These are phyloP conservation scores for Leptosphaerulina australis DNA, from an alignment of 2,329 filamentous ascomycete genomes.

Conservation along the genomic window DNA sequence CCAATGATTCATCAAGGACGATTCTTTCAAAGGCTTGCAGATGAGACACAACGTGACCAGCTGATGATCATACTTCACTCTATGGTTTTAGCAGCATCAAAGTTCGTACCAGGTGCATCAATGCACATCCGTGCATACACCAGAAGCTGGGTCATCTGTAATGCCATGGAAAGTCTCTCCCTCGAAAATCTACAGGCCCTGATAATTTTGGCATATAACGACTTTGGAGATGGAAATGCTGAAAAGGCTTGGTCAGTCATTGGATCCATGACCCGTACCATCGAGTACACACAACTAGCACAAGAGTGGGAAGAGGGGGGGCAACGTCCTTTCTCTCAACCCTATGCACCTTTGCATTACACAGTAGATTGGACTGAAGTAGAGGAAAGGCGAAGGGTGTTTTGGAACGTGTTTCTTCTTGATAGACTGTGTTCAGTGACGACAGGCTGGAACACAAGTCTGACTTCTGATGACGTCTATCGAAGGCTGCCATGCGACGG, in stretches of 20 bases:
- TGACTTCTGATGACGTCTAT: constrained; percentile 29
- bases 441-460: constrained; percentile 28
- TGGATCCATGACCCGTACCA: constrained; percentile 26
- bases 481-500: constrained; percentile 29
- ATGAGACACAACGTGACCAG: constrained; percentile 2
- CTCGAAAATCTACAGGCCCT: constrained; percentile 22
- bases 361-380: constrained; percentile 25
- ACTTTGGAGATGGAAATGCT: constrained; percentile 25
- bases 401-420: constrained; percentile 30
- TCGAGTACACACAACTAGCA: constrained; percentile 24
- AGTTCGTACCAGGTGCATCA: constrained; percentile 15
- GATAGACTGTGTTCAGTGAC: constrained; percentile 28
- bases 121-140: background rate
- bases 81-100: constrained; percentile 23
- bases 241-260: constrained; percentile 25
- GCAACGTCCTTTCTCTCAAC: constrained; percentile 18
- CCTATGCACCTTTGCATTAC: constrained; percentile 13
- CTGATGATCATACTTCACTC: constrained; percentile 18
- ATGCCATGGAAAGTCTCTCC: constrained; percentile 20
- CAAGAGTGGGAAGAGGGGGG: constrained; percentile 26
- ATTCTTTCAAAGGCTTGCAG: constrained; percentile 16
- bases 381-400: constrained; percentile 27
- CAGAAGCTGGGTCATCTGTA: constrained; percentile 18
- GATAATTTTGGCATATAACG: constrained; percentile 23
- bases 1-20: constrained; percentile 26